Evolutionary conservation across 352 stramenopile genomes (phyloP).

Genomic region (Phytophthora meadii): DNA sequence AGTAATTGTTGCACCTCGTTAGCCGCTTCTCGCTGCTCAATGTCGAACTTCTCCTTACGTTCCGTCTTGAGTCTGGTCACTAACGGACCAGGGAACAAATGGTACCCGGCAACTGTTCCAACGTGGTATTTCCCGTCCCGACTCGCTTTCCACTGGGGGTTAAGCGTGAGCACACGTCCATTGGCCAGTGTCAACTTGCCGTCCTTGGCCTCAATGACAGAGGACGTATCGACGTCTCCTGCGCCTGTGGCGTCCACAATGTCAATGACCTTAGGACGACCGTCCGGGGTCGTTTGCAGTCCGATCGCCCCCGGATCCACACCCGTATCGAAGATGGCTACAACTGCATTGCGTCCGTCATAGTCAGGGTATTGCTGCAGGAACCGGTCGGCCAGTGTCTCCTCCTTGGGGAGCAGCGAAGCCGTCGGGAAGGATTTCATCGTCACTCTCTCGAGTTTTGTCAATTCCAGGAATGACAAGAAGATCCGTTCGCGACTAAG

Average conservation of each 20-base stretch:
- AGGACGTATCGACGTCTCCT: slow-evolving; percentile 93
- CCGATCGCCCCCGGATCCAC: slow-evolving; percentile 93
- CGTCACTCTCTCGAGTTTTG: background rate
- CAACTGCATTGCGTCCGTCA: slow-evolving; percentile 91
- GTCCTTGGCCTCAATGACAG: slow-evolving; percentile 58
- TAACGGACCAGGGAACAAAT: slow-evolving; percentile 89
- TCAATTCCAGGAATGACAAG: background rate
- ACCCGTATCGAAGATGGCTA: slow-evolving; percentile 97
- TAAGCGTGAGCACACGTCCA: slow-evolving; percentile 75
- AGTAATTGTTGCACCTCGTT: slow-evolving; percentile 76
- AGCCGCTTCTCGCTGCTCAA: slow-evolving; percentile 63
- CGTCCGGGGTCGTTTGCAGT: slow-evolving; percentile 86
- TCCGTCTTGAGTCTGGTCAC: slow-evolving; percentile 82
- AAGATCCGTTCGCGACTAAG: background rate
- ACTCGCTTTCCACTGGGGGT: slow-evolving; percentile 68
- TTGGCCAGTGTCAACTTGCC: slow-evolving; percentile 49
- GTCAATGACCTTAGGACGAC: slow-evolving; percentile 94
- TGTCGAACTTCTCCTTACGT: slow-evolving; percentile 84
- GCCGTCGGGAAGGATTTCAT: slow-evolving; percentile 74
- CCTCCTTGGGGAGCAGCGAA: slow-evolving; percentile 90
- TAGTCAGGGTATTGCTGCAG: slow-evolving; percentile 81
- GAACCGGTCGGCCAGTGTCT: slow-evolving; percentile 89
- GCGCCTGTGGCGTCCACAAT: slow-evolving; percentile 95
- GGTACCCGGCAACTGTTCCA: slow-evolving; percentile 84
- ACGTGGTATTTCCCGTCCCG: slow-evolving; percentile 79